Percentiles rank a stretch among this genome's conserved stretches.
These are phyloP conservation scores for Metschnikowia lachancei DNA, from an alignment of 805 yeast genomes.

Conservation along the genomic window DNA sequence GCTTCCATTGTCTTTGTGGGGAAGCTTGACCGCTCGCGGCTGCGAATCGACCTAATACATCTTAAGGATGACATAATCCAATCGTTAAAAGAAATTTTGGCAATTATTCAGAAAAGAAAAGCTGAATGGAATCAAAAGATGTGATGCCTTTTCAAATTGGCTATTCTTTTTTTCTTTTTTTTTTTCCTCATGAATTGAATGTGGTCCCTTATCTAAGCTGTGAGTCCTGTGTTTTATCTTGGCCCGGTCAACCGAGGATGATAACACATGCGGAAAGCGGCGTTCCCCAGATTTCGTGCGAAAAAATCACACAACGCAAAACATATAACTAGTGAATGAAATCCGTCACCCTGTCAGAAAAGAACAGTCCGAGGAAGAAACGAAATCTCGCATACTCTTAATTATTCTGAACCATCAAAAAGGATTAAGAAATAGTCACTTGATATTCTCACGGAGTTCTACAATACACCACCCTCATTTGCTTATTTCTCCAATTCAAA, in stretches of 20 bases:
- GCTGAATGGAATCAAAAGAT: no score
- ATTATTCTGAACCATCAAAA: no score
- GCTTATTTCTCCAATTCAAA: slow-evolving; percentile 2
- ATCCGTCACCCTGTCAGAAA: not conserved
- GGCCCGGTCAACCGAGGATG: slow-evolving; percentile 14
- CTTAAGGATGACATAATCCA: no score
- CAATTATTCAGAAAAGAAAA: no score
- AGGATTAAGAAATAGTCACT: no score
- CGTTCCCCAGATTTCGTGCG: slow-evolving; percentile 15
- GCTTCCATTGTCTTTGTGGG: no score
- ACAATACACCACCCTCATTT: not conserved
- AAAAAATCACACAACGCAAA: slow-evolving; percentile 9
- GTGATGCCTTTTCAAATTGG: no score
- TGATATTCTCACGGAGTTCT: not conserved
- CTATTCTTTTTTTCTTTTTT: not conserved
- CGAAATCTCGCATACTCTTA: no score
- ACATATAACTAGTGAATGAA: not conserved
- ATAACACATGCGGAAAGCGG: slow-evolving; percentile 8
- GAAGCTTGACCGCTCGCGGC: not conserved
- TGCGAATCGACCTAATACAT: not conserved
- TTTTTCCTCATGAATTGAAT: not conserved
- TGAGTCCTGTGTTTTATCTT: slow-evolving; percentile 2
- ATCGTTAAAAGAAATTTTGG: no score
- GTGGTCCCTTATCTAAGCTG: not conserved
- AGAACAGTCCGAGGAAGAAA: no score